Evolutionary conservation across 2,329 filamentous ascomycete species (phyloP).

Genomic region (Ophiobolus disseminans): DNA sequence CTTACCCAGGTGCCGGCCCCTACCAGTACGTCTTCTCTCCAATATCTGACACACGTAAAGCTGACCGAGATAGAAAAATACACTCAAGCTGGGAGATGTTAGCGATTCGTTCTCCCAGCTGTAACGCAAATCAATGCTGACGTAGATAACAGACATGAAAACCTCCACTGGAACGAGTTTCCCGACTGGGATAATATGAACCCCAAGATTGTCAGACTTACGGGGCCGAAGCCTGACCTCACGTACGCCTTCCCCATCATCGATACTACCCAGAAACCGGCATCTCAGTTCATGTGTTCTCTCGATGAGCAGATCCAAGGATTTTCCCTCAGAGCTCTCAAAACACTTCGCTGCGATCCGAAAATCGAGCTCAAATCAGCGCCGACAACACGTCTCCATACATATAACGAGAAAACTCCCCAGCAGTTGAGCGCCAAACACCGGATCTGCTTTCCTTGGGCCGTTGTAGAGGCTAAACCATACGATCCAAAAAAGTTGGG

Average conservation of each 20-base stretch:
- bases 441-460: constrained; percentile 22
- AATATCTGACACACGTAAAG: background rate
- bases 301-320: constrained; percentile 6
- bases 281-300: background rate
- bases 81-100: background rate
- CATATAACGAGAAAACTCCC: background rate
- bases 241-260: constrained; percentile 20
- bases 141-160: background rate
- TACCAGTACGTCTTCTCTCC: background rate
- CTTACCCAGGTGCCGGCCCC: background rate
- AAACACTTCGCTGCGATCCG: constrained; percentile 1
- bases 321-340: constrained; percentile 13
- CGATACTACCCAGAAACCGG: background rate
- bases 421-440: constrained; percentile 6
- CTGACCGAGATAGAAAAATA: background rate
- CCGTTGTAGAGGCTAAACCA: constrained; percentile 17
- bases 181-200: background rate
- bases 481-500: background rate
- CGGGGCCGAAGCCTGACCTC: constrained; percentile 18
- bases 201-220: background rate
- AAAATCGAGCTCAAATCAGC: constrained; percentile 5
- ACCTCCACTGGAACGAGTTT: background rate
- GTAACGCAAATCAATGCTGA: background rate
- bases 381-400: constrained; percentile 7
- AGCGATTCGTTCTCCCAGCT: background rate